These are phyloP conservation scores for Achlya hypogyna DNA, from an alignment of 352 stramenopile genomes.

Conservation along the genomic window DNA sequence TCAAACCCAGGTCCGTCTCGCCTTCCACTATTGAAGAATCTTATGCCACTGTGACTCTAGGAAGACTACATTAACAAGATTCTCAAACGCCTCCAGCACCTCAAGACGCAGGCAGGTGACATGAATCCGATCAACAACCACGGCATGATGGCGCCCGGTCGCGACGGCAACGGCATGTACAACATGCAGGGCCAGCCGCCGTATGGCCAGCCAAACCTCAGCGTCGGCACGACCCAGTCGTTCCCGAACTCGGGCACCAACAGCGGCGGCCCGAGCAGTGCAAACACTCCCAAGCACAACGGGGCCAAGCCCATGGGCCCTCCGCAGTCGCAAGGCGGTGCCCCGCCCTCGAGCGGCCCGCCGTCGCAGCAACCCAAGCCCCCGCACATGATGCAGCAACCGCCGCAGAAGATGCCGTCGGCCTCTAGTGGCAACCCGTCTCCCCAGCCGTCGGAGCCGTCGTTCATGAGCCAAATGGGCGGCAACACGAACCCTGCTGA, in stretches of 20 bases:
- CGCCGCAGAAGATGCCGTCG: conserved; percentile 5
- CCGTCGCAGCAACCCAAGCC: conserved; percentile 4
- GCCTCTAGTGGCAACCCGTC: background rate
- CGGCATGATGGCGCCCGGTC: conserved; percentile 29
- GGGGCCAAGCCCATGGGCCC: no score
- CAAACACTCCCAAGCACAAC: background rate
- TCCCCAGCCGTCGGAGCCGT: background rate
- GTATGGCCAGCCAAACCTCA: background rate
- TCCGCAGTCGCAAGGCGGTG: no score
- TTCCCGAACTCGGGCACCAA: background rate
- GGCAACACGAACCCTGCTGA: conserved; percentile 40
- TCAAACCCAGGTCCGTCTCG: conserved; percentile 32
- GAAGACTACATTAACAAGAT: conserved; percentile 86
- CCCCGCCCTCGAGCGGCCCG: no score
- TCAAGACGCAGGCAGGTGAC: conserved; percentile 62
- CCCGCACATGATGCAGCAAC: conserved; percentile 12
- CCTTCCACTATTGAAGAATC: background rate
- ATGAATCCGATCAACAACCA: conserved; percentile 42
- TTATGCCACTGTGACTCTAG: conserved; percentile 21
- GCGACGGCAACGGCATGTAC: background rate
- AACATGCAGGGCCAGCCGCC: conserved; percentile 2
- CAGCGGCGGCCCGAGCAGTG: background rate
- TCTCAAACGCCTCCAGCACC: conserved; percentile 68
- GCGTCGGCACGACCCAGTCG: background rate
- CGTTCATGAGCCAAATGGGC: background rate